Evolutionary conservation across 169 alveolate species (phyloP).

Genomic region (Plasmodium ovale): DNA sequence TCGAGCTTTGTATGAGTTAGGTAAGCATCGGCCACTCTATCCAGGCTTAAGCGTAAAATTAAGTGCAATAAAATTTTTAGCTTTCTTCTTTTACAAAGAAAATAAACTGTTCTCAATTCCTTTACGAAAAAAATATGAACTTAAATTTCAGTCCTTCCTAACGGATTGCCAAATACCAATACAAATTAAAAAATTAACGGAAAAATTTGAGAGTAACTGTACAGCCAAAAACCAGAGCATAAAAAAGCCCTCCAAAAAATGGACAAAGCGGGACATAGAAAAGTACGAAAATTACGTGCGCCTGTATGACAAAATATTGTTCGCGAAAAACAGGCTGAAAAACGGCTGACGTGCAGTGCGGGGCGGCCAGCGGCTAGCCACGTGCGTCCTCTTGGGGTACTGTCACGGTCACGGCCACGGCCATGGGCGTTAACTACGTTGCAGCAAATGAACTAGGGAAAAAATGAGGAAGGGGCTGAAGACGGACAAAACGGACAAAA

Average conservation of each 20-base stretch:
- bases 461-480: too few relatives aligned
- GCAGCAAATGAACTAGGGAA: too few relatives aligned
- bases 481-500: too few relatives aligned
- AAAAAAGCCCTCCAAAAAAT: slow-evolving; percentile 37
- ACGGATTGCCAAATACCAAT: slow-evolving; percentile 72
- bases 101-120: slow-evolving; percentile 55
- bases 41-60: slow-evolving; percentile 51
- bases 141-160: slow-evolving; percentile 34
- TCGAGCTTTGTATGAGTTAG: slow-evolving; percentile 43
- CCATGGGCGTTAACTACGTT: too few relatives aligned
- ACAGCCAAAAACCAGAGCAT: slow-evolving; percentile 26
- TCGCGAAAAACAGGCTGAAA: slow-evolving; percentile 12
- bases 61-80: slow-evolving; percentile 71
- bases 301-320: slow-evolving; percentile 40
- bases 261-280: slow-evolving; percentile 70
- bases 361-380: too few relatives aligned
- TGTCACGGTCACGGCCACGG: too few relatives aligned
- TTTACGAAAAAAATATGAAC: slow-evolving; percentile 35
- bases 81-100: slow-evolving; percentile 67
- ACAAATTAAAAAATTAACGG: slow-evolving; percentile 27
- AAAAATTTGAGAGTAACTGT: slow-evolving; percentile 38
- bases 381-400: background rate
- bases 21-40: slow-evolving; percentile 56
- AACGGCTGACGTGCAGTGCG: background rate
- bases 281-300: slow-evolving; percentile 29